Percentiles rank a stretch among this genome's conserved stretches.
Conservation (phyloP, 495 filamentous ascomycete species). For the Rostrohypoxylon terebratum region DNA sequence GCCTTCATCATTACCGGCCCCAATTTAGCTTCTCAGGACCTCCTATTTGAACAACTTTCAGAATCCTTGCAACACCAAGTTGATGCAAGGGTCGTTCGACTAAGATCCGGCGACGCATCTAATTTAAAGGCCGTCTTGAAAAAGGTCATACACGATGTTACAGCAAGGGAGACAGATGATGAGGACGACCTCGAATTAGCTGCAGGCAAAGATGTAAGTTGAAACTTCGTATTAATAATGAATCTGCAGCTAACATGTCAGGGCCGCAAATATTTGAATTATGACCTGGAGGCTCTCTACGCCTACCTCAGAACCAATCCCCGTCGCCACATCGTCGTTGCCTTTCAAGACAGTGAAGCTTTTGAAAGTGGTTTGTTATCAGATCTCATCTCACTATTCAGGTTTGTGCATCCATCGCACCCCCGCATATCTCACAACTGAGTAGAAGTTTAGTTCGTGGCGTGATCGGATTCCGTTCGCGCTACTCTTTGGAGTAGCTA, state of each 20-base stretch:
- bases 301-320: conserved; percentile 67
- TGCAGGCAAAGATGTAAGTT: conserved; percentile 66
- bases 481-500: conserved; percentile 87
- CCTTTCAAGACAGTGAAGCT: conserved; percentile 91
- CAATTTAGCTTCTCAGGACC: conserved; percentile 81
- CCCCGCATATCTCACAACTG: conserved; percentile 12
- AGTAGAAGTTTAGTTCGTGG: conserved; percentile 73
- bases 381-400: conserved; percentile 81
- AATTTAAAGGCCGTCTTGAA: conserved; percentile 88
- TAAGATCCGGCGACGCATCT: conserved; percentile 80
- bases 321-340: conserved; percentile 74
- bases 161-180: conserved; percentile 55
- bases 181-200: conserved; percentile 61
- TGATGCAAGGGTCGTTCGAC: conserved; percentile 69
- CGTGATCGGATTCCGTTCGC: conserved; percentile 89
- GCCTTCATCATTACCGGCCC: conserved; percentile 86
- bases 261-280: conserved; percentile 82
- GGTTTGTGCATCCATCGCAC: conserved; percentile 60
- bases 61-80: conserved; percentile 61
- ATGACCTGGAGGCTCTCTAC: conserved; percentile 86
- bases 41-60: conserved; percentile 76
- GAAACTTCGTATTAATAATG: not conserved
- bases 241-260: conserved; percentile 46
- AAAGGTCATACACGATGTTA: conserved; percentile 79
- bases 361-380: conserved; percentile 84